Evolutionary conservation across 345 rosid genomes (phyloP).

Genomic region (Camelina sativa): DNA sequence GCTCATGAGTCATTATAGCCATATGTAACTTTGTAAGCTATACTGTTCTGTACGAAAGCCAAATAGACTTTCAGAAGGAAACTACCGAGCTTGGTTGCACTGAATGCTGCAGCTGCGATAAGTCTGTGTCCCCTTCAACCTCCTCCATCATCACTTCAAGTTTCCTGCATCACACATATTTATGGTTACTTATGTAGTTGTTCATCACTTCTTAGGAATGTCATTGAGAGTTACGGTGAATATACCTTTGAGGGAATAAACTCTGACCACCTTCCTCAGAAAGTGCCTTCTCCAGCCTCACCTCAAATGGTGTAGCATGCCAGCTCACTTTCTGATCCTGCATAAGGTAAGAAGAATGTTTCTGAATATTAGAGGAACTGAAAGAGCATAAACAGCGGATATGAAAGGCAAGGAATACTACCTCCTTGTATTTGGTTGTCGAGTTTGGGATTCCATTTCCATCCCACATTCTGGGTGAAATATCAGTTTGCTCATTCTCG

Average conservation of each 20-base stretch:
- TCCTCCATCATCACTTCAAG: constrained; percentile 45
- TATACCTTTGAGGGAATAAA: constrained; percentile 40
- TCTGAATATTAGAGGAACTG: neutral
- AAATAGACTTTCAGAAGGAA: constrained; percentile 29
- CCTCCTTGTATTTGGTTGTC: constrained; percentile 97
- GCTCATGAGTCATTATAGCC: constrained; percentile 32
- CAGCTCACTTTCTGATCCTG: constrained; percentile 98
- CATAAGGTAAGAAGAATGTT: constrained; percentile 30
- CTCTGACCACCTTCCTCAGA: constrained; percentile 51
- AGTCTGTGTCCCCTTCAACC: constrained; percentile 25
- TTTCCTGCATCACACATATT: constrained; percentile 36
- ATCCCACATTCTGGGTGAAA: constrained; percentile 88
- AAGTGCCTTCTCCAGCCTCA: constrained; percentile 94
- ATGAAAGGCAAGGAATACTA: constrained; percentile 33
- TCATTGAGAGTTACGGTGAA: neutral
- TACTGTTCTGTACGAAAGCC: constrained; percentile 36
- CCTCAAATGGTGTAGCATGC: constrained; percentile 99
- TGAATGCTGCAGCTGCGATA: constrained; percentile 36
- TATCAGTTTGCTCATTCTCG: constrained; percentile 56
- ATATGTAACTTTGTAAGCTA: constrained; percentile 11
- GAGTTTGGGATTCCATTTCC: constrained; percentile 99
- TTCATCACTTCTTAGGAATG: neutral
- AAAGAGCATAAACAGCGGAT: constrained; percentile 14
- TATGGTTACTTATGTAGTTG: neutral
- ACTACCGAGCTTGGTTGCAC: constrained; percentile 34